Evolutionary conservation across 2,329 filamentous ascomycete genomes (phyloP), one percentile per base, ranked within the genome.

Genomic region (Aureobasidium mangrovei): DNA sequence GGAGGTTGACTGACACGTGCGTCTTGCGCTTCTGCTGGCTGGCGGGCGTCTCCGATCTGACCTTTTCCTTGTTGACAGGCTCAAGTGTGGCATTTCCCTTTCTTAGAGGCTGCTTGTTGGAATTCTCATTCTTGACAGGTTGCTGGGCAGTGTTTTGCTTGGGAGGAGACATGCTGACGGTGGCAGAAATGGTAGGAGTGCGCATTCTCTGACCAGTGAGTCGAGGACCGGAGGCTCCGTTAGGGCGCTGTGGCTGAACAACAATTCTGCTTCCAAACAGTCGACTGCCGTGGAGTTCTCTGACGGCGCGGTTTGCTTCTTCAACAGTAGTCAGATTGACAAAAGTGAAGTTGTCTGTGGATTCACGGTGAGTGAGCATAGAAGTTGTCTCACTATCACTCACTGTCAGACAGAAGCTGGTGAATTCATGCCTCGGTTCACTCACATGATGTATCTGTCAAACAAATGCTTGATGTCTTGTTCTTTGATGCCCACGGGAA

Each of bases 341-440:
- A 7, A 52, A 41, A 18, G 47, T 35, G 24, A 52, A 52, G 18
- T 42, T 52, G 28, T 42, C 38, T 27, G 9, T 26, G 31, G 39
- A 29, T 10, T 35, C 33, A 42, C 47, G 42, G 38, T 52, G 47
- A 24, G 47, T 52, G 38, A 35, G 47, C 18, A 52, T 42, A n/a
- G 47, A 52, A 27, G 38, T 52, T 35, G 47, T 52, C 10, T 52
- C 47, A 33, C 47, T 52, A 24, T 18, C 24, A 27, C 12, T 6
- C 31, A 10, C 9, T 26, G 47, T 52, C 47, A 52, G 47, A 27
- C 38, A 12, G 4, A 10, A 32, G n/a, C 29, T 32, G 10, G n/a
- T 47, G 12, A 7, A 18, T 44, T 2, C 27, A n/a, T 7, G 5
- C 7, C 7, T 35, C 10, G 10, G 10, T 35, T 5, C 5, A 52